Conservation (phyloP, 1,284 basidiomycete genomes). For the Exobasidium cylindrosporum region DNA sequence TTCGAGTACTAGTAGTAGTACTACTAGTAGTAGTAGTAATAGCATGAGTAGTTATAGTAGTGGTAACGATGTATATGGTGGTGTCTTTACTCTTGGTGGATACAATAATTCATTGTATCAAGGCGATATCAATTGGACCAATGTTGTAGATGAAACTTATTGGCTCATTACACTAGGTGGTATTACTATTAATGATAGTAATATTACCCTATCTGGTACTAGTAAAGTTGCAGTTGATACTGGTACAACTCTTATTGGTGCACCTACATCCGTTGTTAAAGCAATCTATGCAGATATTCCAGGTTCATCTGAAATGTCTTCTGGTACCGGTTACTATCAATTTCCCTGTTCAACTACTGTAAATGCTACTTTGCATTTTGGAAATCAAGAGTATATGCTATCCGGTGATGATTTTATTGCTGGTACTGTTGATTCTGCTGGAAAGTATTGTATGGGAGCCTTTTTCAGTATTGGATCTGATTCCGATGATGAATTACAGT, state of each 20-base stretch:
- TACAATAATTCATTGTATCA: conserved; percentile 33
- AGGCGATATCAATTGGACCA: conserved; percentile 32
- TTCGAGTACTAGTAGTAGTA: neutral
- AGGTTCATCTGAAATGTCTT: conserved; percentile 21
- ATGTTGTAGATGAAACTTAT: conserved; percentile 28
- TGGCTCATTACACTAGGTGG: conserved; percentile 43
- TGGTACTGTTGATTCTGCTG: conserved; percentile 20
- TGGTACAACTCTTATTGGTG: conserved; percentile 49
- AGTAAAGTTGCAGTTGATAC: conserved; percentile 47
- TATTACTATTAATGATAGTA: conserved; percentile 17
- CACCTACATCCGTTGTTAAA: conserved; percentile 32
- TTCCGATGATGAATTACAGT: conserved; percentile 26
- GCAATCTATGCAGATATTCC: conserved; percentile 39
- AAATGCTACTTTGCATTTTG: conserved; percentile 41
- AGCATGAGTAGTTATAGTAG: neutral
- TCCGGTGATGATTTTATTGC: conserved; percentile 30
- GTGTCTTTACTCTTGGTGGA: conserved; percentile 43
- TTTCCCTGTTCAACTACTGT: conserved; percentile 36
- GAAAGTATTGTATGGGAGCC: conserved; percentile 37
- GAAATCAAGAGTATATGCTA: conserved; percentile 32
- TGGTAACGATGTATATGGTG: conserved; percentile 18
- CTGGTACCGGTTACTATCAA: conserved; percentile 35
- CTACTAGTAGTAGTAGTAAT: too few relatives aligned
- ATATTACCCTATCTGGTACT: conserved; percentile 20
- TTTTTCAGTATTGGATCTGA: conserved; percentile 37